These are phyloP conservation scores for Yamadazyma diddensiae DNA, from an alignment of 1,139 yeast genomes.

Conservation along the genomic window DNA sequence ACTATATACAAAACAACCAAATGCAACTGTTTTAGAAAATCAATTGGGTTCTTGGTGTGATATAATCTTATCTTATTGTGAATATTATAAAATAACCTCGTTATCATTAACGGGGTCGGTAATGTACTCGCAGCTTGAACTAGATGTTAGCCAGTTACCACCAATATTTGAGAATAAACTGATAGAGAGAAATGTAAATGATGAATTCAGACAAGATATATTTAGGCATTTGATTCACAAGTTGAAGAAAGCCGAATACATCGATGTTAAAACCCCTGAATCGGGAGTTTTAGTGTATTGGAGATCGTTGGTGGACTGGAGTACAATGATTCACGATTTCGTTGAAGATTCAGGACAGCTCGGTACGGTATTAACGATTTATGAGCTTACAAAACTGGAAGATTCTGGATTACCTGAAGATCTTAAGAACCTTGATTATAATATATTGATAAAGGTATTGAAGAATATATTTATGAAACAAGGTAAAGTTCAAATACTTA, in stretches of 20 bases:
- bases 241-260: constrained; percentile 52
- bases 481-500: constrained; percentile 65
- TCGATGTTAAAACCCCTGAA: constrained; percentile 39
- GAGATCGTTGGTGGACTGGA: constrained; percentile 78
- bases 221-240: constrained; percentile 55
- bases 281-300: constrained; percentile 60
- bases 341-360: constrained; percentile 74
- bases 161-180: constrained; percentile 47
- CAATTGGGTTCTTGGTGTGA: constrained; percentile 57
- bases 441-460: constrained; percentile 53
- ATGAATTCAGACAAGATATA: constrained; percentile 54
- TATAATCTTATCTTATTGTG: constrained; percentile 54
- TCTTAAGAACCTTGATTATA: constrained; percentile 61
- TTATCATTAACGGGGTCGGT: constrained; percentile 30
- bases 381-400: constrained; percentile 68
- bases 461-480: constrained; percentile 56
- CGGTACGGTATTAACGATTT: constrained; percentile 75
- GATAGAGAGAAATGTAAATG: constrained; percentile 53
- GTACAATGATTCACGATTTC: constrained; percentile 44
- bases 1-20: constrained; percentile 85
- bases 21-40: constrained; percentile 69
- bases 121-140: constrained; percentile 25
- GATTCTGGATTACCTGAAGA: constrained; percentile 57
- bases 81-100: constrained; percentile 46
- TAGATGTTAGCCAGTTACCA: constrained; percentile 21